Base-by-base conservation (phyloP, 768 basidiomycete genomes). In the Lactarius quietus region DNA sequence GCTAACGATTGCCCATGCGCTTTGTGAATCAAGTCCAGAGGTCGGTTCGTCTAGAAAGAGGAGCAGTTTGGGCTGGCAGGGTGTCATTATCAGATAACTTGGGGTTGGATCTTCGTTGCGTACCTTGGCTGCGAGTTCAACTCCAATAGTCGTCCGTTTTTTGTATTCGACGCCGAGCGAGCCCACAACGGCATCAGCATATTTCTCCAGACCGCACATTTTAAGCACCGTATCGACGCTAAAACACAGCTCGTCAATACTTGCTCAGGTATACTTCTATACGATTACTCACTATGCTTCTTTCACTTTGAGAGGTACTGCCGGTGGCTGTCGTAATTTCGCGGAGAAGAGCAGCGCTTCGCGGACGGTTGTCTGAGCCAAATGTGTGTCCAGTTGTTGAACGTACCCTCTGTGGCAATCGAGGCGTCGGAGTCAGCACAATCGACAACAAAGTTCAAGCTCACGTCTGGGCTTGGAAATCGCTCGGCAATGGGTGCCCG, bases 141-240 rank as follows among this genome's bases (percentile, higher is more conserved):
- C 93, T 63, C 92, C 94, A 70, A 95, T 95, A 1, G 93, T 95
- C 28, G 94, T 81, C 12, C 93, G 87, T 74, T 95, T 95, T 66
- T 92, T 83, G 9, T 88, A 85, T 69, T 88, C 89, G 28, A 85
- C 81, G 59, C 80, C 81, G 39, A 90, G 79, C 68, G 82, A 86
- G 73, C 84, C 84, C 18, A 95, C 89, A 69, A 95, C 79, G 0
- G 90, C 93, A 69, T 95, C 93, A 1, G 92, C 86, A 1, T 90
- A 78, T 72, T 92, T 87, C 70, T 94, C 90, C 33, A 95, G 79
- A 74, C 93, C 93, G 33, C 93, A 81, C 17, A 95, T 80, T 71
- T 92, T 86, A 55, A 95, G 87, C 75, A 90, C 88, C 74, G 88
- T 92, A 75, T 90, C 89, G 43, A 90, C 88, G 61, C 48, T 51